A percentile compares a stretch with the other conserved stretches of the same genome.
These are phyloP conservation scores for Mycotypha africana DNA, from an alignment of 371 early-diverging fungal species.

Conservation along the genomic window DNA sequence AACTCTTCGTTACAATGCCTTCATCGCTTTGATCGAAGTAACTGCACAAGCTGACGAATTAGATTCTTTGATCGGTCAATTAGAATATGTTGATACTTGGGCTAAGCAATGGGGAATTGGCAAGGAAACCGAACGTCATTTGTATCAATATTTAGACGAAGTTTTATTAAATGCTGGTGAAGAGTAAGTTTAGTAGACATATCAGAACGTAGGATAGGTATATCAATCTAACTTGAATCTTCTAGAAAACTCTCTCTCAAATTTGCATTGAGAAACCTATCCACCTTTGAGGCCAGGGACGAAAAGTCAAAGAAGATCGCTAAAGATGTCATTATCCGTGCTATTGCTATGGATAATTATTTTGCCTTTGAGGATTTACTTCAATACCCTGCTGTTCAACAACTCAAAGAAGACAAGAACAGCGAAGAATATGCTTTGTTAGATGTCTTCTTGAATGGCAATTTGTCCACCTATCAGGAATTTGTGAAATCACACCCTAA, in stretches of 20 bases:
- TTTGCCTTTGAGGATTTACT: slow-evolving; percentile 80
- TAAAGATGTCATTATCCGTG: slow-evolving; percentile 58
- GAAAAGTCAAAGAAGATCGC: slow-evolving; percentile 29
- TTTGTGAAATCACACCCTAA: slow-evolving; percentile 49
- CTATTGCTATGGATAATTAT: slow-evolving; percentile 67
- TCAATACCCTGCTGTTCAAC: slow-evolving; percentile 66
- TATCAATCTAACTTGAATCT: neutral
- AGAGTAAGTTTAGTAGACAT: slow-evolving; percentile 42
- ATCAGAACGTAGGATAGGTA: neutral
- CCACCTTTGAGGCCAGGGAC: slow-evolving; percentile 44
- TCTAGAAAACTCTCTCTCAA: slow-evolving; percentile 54
- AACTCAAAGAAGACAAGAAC: slow-evolving; percentile 60
- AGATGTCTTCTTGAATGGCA: slow-evolving; percentile 71
- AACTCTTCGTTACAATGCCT: slow-evolving; percentile 67
- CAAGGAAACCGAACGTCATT: slow-evolving; percentile 46
- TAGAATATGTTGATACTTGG: slow-evolving; percentile 64
- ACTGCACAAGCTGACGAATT: slow-evolving; percentile 69
- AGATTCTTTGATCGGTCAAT: slow-evolving; percentile 61
- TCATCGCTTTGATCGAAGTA: slow-evolving; percentile 69
- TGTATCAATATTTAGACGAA: slow-evolving; percentile 62
- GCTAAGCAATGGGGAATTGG: slow-evolving; percentile 73
- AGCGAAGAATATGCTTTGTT: slow-evolving; percentile 61
- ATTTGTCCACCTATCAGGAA: slow-evolving; percentile 59
- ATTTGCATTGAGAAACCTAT: slow-evolving; percentile 62
- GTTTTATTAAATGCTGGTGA: slow-evolving; percentile 58